Conservation (phyloP, 495 filamentous ascomycete genomes). For the Podospora conica region DNA sequence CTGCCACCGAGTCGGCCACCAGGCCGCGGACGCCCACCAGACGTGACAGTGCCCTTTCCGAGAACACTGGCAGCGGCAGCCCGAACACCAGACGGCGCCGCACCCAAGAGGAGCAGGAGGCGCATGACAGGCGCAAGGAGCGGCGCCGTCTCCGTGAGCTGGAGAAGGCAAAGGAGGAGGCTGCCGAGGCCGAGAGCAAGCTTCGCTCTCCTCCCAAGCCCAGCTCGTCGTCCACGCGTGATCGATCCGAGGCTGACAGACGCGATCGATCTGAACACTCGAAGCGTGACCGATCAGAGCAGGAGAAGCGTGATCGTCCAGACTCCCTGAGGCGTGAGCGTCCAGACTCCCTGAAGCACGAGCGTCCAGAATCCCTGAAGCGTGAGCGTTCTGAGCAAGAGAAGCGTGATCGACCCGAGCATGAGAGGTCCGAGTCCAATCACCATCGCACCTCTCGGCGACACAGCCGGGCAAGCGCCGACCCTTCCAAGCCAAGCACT, state of each 20-base stretch:
- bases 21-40: slow-evolving; percentile 29
- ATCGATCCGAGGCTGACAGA: neutral
- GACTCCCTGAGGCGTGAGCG: no score
- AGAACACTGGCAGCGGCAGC: slow-evolving; percentile 24
- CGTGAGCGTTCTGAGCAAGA: neutral
- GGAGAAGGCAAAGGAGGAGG: slow-evolving; percentile 20
- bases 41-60: slow-evolving; percentile 30
- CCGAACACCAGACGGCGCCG: slow-evolving; percentile 12
- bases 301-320: no score
- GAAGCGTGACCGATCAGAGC: neutral
- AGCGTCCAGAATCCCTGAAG: no score
- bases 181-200: slow-evolving; percentile 9
- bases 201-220: slow-evolving; percentile 9
- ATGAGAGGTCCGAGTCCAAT: slow-evolving; percentile 10
- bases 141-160: slow-evolving; percentile 26
- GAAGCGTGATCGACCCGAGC: slow-evolving; percentile 14
- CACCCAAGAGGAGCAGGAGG: slow-evolving; percentile 30
- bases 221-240: neutral
- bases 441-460: slow-evolving; percentile 30
- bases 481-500: slow-evolving; percentile 21
- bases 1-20: slow-evolving; percentile 7
- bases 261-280: slow-evolving; percentile 16
- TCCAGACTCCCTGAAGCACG: no score
- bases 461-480: slow-evolving; percentile 29
- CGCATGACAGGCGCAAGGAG: slow-evolving; percentile 39